Base-by-base conservation (phyloP, 768 basidiomycete species). In the Termitomyces titanicus region DNA sequence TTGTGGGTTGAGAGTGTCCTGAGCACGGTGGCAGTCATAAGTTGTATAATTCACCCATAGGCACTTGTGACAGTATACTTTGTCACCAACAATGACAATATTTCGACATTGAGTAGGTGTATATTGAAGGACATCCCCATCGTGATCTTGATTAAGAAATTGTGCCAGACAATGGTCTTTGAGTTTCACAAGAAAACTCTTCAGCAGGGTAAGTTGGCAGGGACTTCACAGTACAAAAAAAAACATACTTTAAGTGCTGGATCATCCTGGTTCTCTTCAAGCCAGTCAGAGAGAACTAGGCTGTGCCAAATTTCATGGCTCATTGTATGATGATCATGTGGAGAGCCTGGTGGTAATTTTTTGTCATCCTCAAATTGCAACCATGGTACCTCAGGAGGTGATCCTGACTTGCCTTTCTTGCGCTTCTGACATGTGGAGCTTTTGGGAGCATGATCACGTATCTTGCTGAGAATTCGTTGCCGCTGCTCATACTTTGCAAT, bases 11-110 rank as follows among this genome's bases (percentile, higher is more conserved):
- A n/a, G n/a, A n/a, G n/a, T n/a, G n/a, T n/a, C n/a, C n/a, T n/a
- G n/a, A n/a, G 57, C 49, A 0, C 66, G 61, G 0, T 66, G 68
- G 1, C 74, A 54, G 60, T 79, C 72, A 53, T 78, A 78, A 0
- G 72, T 74, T 0, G 72, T 75, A 55, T 73, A 76, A 60, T 75
- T 75, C 35, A 79, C 40, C 0, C 66, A 65, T 1, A 78, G 13
- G 0, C 60, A 50, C 39, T 70, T 71, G 61, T 73, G 70, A 10
- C 9, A 35, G 37, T 63, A 76, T 25, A 72, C 58, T 34, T 31
- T 58, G 57, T 68, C 27, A 55, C 68, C 68, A 3, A 42, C 25
- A 42, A 70, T 50, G 18, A 29, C 9, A 4, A 68, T 58, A 0
- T 39, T 47, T n/a, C n/a, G n/a, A n/a, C n/a, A n/a, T n/a, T n/a